Conservation (phyloP, 345 rosid genomes). For the Eucalyptus paniculata region DNA sequence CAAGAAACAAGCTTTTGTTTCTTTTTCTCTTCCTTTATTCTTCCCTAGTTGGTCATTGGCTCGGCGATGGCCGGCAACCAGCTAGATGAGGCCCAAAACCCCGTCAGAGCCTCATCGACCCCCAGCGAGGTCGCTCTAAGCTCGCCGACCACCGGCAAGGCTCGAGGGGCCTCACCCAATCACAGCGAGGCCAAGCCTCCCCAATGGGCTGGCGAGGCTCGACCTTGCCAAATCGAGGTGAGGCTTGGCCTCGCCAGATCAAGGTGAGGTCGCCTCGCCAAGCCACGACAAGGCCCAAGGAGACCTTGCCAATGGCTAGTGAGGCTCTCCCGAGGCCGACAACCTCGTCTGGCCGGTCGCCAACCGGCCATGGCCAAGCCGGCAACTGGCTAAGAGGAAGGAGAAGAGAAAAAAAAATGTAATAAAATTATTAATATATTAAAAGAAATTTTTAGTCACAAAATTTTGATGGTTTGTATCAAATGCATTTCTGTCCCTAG, state of each 20-base stretch:
- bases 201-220: no score
- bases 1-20: no score
- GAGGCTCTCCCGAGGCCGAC: fast-evolving
- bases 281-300: no score
- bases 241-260: no score
- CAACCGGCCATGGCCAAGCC: fast-evolving
- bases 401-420: no score
- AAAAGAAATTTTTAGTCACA: no score
- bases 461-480: fast-evolving
- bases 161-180: fast-evolving
- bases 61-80: fast-evolving
- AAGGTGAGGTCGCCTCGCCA: fast-evolving
- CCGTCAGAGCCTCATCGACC: fast-evolving
- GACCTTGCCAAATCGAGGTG: fast-evolving
- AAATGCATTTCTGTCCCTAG: fast-evolving
- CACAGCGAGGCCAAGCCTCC: fast-evolving
- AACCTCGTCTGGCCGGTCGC: fast-evolving
- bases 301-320: no score
- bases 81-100: no score
- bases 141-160: no score
- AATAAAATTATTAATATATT: no score
- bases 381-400: fast-evolving
- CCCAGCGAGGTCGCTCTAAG: fast-evolving
- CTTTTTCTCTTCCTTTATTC: no score
- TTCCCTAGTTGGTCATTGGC: fast-evolving